Evolutionary conservation across 2,329 filamentous ascomycete genomes (phyloP), one percentile per base, ranked within the genome.

Genomic region (Epichloe scottii): DNA sequence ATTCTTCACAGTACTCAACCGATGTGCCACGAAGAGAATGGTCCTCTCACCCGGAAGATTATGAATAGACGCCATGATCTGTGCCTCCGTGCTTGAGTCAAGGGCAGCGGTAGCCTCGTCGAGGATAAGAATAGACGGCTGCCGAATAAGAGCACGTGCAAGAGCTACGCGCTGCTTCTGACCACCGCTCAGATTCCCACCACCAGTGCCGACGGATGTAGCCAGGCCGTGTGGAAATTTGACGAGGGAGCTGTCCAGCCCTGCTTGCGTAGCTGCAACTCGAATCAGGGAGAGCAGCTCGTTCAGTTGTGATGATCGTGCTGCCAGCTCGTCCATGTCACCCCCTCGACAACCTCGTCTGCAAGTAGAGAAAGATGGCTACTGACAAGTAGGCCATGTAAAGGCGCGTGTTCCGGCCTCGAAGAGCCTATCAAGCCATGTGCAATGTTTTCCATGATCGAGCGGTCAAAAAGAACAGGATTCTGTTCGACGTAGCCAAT

Each of bases 91-190:
- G 14, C 43, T 44, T 6, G 46, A 49, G 34, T 54, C 52, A 7
- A 54, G 14, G 10, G 39, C 42, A 2, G 52, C 50, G 2, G 53
- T 56, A 17, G 50, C 81, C 62, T 84, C 81, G 55, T 84, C 81
- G 1, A 84, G 64, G 17, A 84, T 74, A 1, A 84, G 68, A 34
- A 54, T 78, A 46, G 66, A 64, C 0, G 67, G 67, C 46, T 66
- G 58, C 10, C 61, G 62, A 21, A 70, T 60, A 44, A 70, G 63
- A 33, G 65, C 65, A 12, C 66, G 61, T 8, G 66, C 65, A 52
- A 85, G 82, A 1, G 79, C 76, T 21, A 85, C 70, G 8, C 81
- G 72, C 57, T 84, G 81, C 42, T 78, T 71, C 56, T 85, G 81
- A 3, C 81, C 81, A 33, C 80, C 80, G n/a, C 76, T 81, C 2